phyloP scores from a whole-genome alignment of 805 yeast species.

The Metschnikowia aberdeeniae region DNA sequence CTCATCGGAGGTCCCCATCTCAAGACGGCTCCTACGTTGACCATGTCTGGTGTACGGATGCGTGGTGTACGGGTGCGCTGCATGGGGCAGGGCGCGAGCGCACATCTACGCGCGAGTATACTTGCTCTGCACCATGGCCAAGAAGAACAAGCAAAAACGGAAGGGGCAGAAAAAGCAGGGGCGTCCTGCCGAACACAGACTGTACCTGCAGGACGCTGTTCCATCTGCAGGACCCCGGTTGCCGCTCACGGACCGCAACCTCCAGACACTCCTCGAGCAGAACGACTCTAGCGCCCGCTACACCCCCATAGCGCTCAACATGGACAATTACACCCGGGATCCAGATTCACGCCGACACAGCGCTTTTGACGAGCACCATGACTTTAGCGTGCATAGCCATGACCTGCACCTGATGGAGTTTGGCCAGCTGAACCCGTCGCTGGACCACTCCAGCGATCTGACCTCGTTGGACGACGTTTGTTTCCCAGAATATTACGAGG shows the following conservation, averaged over 20 bases:
- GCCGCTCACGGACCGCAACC: constrained; percentile 39
- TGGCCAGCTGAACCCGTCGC: constrained; percentile 59
- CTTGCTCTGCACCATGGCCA: constrained; percentile 10
- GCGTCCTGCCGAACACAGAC: not conserved
- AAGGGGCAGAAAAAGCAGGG: constrained; percentile 3
- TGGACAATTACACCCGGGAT: constrained; percentile 36
- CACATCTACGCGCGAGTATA: not conserved
- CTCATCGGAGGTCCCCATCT: too few species aligned
- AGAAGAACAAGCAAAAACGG: constrained; percentile 11
- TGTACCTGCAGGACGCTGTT: not conserved
- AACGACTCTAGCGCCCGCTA: constrained; percentile 12
- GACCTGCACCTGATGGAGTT: constrained; percentile 27
- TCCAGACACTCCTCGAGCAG: constrained; percentile 26
- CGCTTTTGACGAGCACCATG: constrained; percentile 13
- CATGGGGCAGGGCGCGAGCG: not conserved
- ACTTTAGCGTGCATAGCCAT: constrained; percentile 9
- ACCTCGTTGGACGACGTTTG: constrained; percentile 91
- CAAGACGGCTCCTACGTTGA: too few species aligned
- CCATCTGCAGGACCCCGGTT: constrained; percentile 6
- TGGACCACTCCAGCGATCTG: constrained; percentile 56
- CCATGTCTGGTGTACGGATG: too few species aligned
- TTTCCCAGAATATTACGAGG: constrained; percentile 64
- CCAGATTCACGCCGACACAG: constrained; percentile 17
- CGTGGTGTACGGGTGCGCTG: not conserved
- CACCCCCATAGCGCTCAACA: constrained; percentile 33